Conservation (phyloP, 257 asterid genomes). For the Marsdenia floribunda region DNA sequence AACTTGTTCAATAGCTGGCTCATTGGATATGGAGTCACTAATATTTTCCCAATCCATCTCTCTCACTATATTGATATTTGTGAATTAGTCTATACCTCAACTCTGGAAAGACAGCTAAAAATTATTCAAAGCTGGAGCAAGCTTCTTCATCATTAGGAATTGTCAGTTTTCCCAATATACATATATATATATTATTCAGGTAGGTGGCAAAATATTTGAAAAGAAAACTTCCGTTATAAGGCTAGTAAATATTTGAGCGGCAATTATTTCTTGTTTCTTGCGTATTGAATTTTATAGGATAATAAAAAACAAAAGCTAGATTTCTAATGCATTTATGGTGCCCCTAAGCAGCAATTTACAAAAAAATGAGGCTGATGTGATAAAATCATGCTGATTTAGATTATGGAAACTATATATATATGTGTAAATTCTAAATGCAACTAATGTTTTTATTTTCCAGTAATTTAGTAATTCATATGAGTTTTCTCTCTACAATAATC, state of each 20-base stretch:
- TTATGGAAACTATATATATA: too few relatives aligned
- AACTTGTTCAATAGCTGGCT: conserved; percentile 32
- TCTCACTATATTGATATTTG: neutral
- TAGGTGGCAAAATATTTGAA: neutral
- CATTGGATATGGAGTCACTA: conserved; percentile 31
- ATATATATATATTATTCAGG: neutral
- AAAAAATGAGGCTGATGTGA: neutral
- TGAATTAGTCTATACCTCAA: neutral
- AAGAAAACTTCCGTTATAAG: neutral
- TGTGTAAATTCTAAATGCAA: too few relatives aligned
- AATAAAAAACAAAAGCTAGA: neutral
- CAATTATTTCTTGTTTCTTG: neutral
- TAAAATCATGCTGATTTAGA: neutral
- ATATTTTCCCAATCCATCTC: conserved; percentile 54
- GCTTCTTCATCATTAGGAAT: neutral
- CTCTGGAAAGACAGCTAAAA: neutral
- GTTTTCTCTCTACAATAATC: neutral
- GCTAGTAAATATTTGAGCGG: neutral
- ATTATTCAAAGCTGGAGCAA: neutral
- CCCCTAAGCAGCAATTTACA: neutral
- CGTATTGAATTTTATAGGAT: neutral
- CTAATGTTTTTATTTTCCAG: too few relatives aligned
- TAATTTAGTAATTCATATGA: too few relatives aligned
- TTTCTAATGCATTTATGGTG: neutral
- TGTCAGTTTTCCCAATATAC: neutral